Conservation (phyloP, 2,329 filamentous ascomycete species). For the Alternaria dauci region DNA sequence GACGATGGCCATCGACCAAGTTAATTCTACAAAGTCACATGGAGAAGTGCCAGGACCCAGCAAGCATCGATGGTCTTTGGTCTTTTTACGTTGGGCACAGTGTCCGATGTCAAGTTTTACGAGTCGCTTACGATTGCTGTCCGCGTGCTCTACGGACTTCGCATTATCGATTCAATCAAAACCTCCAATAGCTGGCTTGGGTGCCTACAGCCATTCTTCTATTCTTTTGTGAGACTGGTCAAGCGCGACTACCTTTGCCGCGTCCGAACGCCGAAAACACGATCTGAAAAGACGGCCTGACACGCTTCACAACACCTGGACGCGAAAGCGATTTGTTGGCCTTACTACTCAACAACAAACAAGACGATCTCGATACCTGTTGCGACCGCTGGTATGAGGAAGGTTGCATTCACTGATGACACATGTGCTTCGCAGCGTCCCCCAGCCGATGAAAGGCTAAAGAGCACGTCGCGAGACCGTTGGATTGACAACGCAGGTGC, state of each 20-base stretch:
- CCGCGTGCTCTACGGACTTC: slow-evolving; percentile 5
- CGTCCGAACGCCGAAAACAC: neutral
- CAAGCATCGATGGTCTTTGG: accelerated
- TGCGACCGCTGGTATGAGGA: neutral
- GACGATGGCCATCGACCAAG: neutral
- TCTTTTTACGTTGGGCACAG: neutral
- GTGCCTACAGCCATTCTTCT: neutral
- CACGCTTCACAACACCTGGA: neutral
- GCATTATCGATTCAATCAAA: neutral
- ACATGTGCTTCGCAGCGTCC: neutral
- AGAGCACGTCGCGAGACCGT: neutral
- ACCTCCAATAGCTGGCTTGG: neutral
- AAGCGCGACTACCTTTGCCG: neutral
- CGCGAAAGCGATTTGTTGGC: neutral
- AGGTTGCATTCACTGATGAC: neutral
- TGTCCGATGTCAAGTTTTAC: neutral
- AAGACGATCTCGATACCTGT: neutral
- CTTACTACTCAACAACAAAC: neutral
- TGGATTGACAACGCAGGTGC: neutral
- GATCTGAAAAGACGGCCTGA: neutral
- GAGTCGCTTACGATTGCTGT: neutral
- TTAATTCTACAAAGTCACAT: neutral
- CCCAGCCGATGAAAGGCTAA: neutral
- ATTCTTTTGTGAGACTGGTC: neutral
- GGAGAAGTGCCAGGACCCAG: neutral